Evolutionary conservation across 225 moss, liverwort and hornwort genomes (phyloP), one percentile per base, ranked within the genome.

Genomic region (Straminergon stramineum): DNA sequence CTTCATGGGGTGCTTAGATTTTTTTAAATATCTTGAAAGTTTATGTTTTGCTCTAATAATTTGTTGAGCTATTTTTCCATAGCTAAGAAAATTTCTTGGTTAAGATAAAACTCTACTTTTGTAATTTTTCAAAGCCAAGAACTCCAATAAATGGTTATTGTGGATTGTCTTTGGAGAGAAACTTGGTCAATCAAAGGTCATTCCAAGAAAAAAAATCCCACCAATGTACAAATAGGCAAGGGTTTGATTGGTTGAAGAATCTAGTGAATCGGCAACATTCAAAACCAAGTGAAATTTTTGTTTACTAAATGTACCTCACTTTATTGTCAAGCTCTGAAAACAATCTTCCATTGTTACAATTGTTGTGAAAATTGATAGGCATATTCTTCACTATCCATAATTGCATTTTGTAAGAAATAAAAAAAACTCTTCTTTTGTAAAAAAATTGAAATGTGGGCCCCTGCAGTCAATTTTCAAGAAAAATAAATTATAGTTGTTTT

Each of bases 381-480:
- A 23, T n/a, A 2, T 69, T 39, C 4, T 14, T 24, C 13, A 70
- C 12, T 23, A 7, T 70, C 39, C 4, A 14, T 39, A 39, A 70
- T 70, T 70, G 13, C 23, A 39, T n/a, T 69, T 39, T 39, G 13
- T 23, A 7, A n/a, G n/a, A 39, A 69, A 34, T 39, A 4, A 2
- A 1, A 23, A n/a, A 7, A n/a, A n/a, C 4, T 39, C 13, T 69
- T 69, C 7, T 39, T n/a, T 23, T 13, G 23, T 22, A 2, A 66
- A 69, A 69, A 23, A 23, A n/a, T 69, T 39, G 23, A 23, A 4
- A 39, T 69, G 22, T 22, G 0, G 23, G 13, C 2, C 27, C 13
- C 1, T 7, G 1, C 13, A 39, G 22, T 69, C 7, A 69, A 23
- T 69, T 7, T 39, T 2, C 0, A 2, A 1, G 1, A 10, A 69